phyloP scores from a whole-genome alignment of 2,329 filamentous ascomycete species.

The Monilinia aucupariae region DNA sequence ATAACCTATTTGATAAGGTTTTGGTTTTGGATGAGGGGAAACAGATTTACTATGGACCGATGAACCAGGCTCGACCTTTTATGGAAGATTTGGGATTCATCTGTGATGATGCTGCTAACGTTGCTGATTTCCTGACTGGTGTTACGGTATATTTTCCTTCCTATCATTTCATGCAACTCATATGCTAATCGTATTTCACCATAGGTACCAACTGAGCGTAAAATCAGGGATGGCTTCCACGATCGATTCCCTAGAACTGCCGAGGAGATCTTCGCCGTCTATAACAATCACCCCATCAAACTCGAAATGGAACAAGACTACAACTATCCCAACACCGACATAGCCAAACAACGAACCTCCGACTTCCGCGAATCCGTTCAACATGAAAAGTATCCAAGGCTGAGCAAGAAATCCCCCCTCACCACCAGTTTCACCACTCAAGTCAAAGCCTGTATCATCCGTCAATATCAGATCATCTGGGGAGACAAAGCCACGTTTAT shows the following conservation, averaged over 20 bases:
- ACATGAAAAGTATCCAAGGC: conserved; percentile 49
- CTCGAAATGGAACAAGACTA: conserved; percentile 50
- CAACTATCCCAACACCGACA: conserved; percentile 47
- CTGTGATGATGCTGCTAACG: conserved; percentile 56
- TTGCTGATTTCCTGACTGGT: conserved; percentile 61
- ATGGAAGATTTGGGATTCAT: conserved; percentile 61
- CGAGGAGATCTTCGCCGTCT: conserved; percentile 42
- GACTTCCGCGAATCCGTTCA: conserved; percentile 50
- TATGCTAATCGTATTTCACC: neutral
- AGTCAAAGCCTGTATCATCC: conserved; percentile 49
- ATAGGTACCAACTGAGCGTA: conserved; percentile 52
- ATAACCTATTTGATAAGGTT: conserved; percentile 65
- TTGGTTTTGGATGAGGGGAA: conserved; percentile 62
- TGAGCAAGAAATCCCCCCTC: conserved; percentile 50
- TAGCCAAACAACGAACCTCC: conserved; percentile 41
- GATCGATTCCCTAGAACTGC: conserved; percentile 43
- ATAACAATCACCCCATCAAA: conserved; percentile 48
- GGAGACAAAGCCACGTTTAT: conserved; percentile 59
- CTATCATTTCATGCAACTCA: neutral
- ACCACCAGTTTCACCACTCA: conserved; percentile 52
- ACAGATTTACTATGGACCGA: conserved; percentile 59
- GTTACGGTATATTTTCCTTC: conserved; percentile 29
- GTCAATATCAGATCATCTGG: conserved; percentile 61
- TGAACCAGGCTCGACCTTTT: conserved; percentile 53
- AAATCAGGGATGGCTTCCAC: conserved; percentile 45